Conservation (phyloP, 768 basidiomycete species). For the Hygrocybe punicea region DNA sequence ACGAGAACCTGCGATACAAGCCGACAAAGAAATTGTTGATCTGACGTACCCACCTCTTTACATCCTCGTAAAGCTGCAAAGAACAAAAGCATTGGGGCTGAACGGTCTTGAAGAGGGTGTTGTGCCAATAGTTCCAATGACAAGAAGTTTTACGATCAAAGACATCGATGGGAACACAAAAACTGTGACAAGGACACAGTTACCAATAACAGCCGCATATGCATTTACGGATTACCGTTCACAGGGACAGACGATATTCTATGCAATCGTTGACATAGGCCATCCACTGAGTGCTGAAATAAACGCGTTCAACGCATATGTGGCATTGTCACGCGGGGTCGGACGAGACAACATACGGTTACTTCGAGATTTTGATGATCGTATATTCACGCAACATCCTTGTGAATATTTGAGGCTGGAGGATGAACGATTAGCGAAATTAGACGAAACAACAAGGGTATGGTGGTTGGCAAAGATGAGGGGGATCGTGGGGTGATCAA, state of each 20-base stretch:
- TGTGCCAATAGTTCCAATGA: conserved; percentile 22
- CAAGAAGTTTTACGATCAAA: conserved; percentile 6
- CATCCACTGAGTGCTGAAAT: conserved; percentile 25
- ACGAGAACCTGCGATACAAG: conserved; percentile 20
- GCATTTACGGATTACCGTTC: conserved; percentile 42
- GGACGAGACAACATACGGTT: conserved; percentile 30
- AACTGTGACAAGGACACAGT: conserved; percentile 24
- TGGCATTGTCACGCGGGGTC: conserved; percentile 33
- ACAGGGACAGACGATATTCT: conserved; percentile 39
- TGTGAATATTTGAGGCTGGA: background rate
- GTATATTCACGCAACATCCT: conserved; percentile 1
- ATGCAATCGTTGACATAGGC: conserved; percentile 36
- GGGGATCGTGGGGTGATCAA: too few relatives aligned
- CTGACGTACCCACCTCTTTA: conserved; percentile 32
- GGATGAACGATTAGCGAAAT: background rate
- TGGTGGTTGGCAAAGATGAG: too few relatives aligned
- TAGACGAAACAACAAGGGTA: background rate
- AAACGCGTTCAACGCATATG: conserved; percentile 31
- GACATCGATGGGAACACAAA: background rate
- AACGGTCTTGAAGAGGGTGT: conserved; percentile 25
- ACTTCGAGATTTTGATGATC: conserved; percentile 28
- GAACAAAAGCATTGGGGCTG: conserved; percentile 16
- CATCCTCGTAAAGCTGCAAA: conserved; percentile 31
- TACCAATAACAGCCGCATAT: conserved; percentile 33
- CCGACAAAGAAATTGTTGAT: background rate